Evolutionary conservation across 2,329 filamentous ascomycete species (phyloP).

Genomic region (Aspergillus pseudotamarii): DNA sequence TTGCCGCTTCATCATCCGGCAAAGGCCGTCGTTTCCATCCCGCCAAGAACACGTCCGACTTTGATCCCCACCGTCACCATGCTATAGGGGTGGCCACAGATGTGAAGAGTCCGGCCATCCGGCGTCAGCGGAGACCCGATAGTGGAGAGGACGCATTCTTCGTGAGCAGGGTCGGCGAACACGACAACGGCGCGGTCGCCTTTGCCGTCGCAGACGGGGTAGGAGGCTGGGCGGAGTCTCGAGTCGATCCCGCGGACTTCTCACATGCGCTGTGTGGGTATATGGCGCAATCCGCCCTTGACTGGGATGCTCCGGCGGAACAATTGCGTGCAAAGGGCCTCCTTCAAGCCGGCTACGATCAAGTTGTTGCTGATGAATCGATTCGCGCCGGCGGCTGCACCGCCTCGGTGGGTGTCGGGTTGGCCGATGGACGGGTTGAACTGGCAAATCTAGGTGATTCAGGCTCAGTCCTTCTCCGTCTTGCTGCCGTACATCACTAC

Average conservation of each 20-base stretch:
- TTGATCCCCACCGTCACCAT: constrained; percentile 56
- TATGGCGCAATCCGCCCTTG: constrained; percentile 77
- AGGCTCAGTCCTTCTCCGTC: constrained; percentile 82
- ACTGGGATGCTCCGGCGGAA: constrained; percentile 49
- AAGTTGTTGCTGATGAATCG: constrained; percentile 71
- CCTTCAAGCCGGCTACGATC: constrained; percentile 82
- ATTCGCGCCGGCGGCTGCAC: constrained; percentile 88
- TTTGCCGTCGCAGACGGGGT: constrained; percentile 94
- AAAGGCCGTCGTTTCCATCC: constrained; percentile 72
- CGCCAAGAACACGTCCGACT: constrained; percentile 70
- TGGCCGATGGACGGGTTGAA: constrained; percentile 73
- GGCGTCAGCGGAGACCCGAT: constrained; percentile 66
- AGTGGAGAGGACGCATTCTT: constrained; percentile 98
- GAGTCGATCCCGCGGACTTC: constrained; percentile 92
- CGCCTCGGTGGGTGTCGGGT: constrained; percentile 80
- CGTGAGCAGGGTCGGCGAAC: constrained; percentile 74
- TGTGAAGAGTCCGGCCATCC: constrained; percentile 53
- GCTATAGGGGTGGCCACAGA: constrained; percentile 39
- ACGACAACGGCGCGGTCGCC: constrained; percentile 59
- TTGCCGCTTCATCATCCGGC: constrained; percentile 74
- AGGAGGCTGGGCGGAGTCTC: constrained; percentile 90
- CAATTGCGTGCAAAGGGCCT: constrained; percentile 64
- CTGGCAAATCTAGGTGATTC: constrained; percentile 95
- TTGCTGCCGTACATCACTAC: constrained; percentile 80
- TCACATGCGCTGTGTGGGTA: constrained; percentile 91